Evolutionary conservation across 2,329 filamentous ascomycete species (phyloP).

Genomic region (Talaromyces sp.): DNA sequence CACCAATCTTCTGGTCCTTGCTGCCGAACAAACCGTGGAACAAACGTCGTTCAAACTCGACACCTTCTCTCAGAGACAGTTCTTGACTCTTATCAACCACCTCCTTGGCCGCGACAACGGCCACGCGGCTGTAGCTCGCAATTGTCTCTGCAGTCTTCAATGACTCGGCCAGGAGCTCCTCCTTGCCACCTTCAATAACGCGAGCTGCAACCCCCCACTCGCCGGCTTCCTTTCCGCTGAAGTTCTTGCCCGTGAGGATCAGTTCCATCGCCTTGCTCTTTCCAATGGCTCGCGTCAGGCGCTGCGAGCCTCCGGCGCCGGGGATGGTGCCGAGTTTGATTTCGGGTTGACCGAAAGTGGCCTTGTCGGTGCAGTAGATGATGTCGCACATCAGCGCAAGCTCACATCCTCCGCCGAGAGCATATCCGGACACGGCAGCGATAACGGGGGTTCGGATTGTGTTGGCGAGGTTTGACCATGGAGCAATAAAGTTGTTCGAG

Average conservation of each 20-base stretch:
- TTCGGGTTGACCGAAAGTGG: constrained; percentile 95
- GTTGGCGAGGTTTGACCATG: constrained; percentile 81
- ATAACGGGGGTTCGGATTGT: constrained; percentile 90
- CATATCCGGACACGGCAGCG: constrained; percentile 88
- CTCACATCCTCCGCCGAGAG: constrained; percentile 91
- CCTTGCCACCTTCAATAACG: constrained; percentile 66
- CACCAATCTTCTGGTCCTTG: constrained; percentile 92
- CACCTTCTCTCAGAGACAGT: constrained; percentile 74
- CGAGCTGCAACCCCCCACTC: constrained; percentile 86
- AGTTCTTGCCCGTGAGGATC: constrained; percentile 78
- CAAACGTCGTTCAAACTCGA: constrained; percentile 88
- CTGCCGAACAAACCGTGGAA: constrained; percentile 94
- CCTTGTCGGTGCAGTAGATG: constrained; percentile 76
- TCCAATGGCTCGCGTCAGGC: constrained; percentile 74
- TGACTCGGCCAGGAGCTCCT: constrained; percentile 74
- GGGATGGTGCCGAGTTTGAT: constrained; percentile 92
- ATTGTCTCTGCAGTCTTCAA: constrained; percentile 83
- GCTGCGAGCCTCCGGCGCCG: constrained; percentile 84
- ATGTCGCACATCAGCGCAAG: constrained; percentile 97
- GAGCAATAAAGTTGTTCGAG: constrained; percentile 85
- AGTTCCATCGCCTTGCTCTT: constrained; percentile 89
- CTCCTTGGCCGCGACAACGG: constrained; percentile 86
- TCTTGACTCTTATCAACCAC: constrained; percentile 99
- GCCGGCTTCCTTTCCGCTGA: constrained; percentile 76
- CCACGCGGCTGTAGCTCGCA: constrained; percentile 78